phyloP scores from a whole-genome alignment of 2,329 filamentous ascomycete genomes.

The Huntiella bhutanensis region DNA sequence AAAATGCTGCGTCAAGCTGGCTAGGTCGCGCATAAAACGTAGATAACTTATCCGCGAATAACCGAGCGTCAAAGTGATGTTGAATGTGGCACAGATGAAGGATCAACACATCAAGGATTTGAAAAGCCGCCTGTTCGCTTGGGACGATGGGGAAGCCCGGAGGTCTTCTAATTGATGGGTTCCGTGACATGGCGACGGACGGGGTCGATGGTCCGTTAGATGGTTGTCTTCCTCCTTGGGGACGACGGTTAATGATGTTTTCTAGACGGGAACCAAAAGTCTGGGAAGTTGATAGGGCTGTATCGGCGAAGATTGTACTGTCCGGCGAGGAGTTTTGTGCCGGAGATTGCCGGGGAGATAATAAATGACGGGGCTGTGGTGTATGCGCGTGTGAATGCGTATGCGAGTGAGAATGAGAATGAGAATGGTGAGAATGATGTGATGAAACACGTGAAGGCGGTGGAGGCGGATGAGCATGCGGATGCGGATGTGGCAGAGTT shows the following conservation, averaged over 20 bases:
- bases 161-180: not conserved
- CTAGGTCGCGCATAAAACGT: constrained; percentile 5
- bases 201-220: not conserved
- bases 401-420: constrained; percentile 1
- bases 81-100: constrained; percentile 15
- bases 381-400: constrained; percentile 5
- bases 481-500: not conserved
- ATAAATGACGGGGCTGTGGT: not conserved
- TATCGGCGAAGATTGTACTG: constrained; percentile 12
- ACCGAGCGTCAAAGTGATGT: constrained; percentile 14
- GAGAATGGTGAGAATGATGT: not conserved
- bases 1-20: constrained; percentile 4
- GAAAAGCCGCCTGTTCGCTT: constrained; percentile 12
- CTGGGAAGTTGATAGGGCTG: constrained; percentile 12
- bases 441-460: not conserved
- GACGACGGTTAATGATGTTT: constrained; percentile 12
- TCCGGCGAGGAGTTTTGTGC: constrained; percentile 10
- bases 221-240: not conserved
- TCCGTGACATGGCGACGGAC: not conserved
- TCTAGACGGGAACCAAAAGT: constrained; percentile 13
- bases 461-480: not conserved
- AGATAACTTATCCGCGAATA: constrained; percentile 9
- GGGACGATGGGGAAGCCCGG: constrained; percentile 9
- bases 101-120: constrained; percentile 13
- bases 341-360: constrained; percentile 1